Percentiles rank a stretch among this genome's conserved stretches.
These are phyloP conservation scores for Sporothrix curviconia DNA, from an alignment of 2,329 filamentous ascomycete genomes.

Conservation along the genomic window DNA sequence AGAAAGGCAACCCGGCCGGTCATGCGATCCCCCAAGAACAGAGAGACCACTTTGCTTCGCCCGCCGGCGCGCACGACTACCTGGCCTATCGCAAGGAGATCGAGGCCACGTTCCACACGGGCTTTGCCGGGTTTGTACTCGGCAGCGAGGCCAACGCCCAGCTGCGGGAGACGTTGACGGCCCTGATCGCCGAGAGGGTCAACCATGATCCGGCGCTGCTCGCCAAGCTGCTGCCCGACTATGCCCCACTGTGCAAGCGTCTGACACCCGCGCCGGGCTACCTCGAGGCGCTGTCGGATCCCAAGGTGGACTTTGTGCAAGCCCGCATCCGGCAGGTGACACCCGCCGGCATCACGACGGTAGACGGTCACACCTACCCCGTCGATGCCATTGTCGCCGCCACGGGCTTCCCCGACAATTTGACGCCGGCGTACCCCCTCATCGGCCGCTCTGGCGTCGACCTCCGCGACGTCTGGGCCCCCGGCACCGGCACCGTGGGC, in stretches of 20 bases:
- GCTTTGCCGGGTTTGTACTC: background rate
- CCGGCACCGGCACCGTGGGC: constrained; percentile 14
- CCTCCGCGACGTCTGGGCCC: constrained; percentile 21
- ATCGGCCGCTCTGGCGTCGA: constrained; percentile 18
- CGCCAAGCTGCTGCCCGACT: constrained; percentile 19
- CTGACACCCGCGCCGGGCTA: constrained; percentile 24
- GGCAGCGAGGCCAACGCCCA: constrained; percentile 1
- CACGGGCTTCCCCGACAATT: constrained; percentile 24
- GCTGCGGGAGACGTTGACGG: constrained; percentile 1
- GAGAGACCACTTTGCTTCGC: background rate
- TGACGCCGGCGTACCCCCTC: constrained; percentile 20
- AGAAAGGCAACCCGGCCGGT: background rate
- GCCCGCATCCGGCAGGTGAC: constrained; percentile 27
- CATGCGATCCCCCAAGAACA: background rate
- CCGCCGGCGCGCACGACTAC: background rate
- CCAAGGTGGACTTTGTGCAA: constrained; percentile 28
- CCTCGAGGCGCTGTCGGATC: constrained; percentile 22
- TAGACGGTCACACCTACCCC: constrained; percentile 21
- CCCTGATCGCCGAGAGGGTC: constrained; percentile 6
- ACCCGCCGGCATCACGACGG: constrained; percentile 24
- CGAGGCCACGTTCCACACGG: constrained; percentile 1
- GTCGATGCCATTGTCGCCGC: constrained; percentile 30
- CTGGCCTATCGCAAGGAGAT: background rate
- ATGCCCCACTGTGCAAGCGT: constrained; percentile 20
- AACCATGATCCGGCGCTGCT: constrained; percentile 9